phyloP scores from a whole-genome alignment of 495 filamentous ascomycete species.

The Penicillium maclennaniae region DNA sequence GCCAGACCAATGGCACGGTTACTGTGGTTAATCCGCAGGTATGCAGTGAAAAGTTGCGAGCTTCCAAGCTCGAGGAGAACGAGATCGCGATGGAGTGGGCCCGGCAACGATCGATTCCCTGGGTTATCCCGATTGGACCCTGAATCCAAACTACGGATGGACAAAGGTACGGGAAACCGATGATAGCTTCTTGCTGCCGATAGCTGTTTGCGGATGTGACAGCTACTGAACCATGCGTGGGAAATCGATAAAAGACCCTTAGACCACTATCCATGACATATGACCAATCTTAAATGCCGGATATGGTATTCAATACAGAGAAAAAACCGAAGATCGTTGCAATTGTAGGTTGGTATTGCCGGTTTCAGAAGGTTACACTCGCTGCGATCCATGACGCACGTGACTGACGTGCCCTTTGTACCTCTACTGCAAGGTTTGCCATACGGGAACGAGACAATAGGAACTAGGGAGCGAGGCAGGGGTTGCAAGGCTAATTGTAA shows the following conservation, averaged over 20 bases:
- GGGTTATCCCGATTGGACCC: not conserved
- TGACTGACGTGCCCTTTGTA: slow-evolving; percentile 16
- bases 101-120: not conserved
- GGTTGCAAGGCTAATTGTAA: not conserved
- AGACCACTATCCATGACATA: not conserved
- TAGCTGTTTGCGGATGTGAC: slow-evolving; percentile 24
- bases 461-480: not conserved
- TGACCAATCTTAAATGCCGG: not conserved
- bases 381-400: slow-evolving; percentile 12
- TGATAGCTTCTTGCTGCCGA: slow-evolving; percentile 4
- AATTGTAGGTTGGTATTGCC: slow-evolving; percentile 8
- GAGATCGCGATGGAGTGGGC: not conserved
- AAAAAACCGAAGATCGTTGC: slow-evolving; percentile 6
- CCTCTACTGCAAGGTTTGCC: not conserved
- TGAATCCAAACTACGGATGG: not conserved
- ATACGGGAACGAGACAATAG: not conserved
- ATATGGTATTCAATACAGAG: not conserved
- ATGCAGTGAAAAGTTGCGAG: not conserved
- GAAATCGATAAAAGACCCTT: not conserved
- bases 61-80: not conserved
- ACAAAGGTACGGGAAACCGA: slow-evolving; percentile 10
- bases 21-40: slow-evolving; percentile 6
- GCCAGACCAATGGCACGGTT: slow-evolving; percentile 24
- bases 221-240: not conserved
- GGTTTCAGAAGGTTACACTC: slow-evolving; percentile 29